Evolutionary conservation across 1,284 basidiomycete species (phyloP), one percentile per base, ranked within the genome.

Genomic region (Papiliotrema terrestris): DNA sequence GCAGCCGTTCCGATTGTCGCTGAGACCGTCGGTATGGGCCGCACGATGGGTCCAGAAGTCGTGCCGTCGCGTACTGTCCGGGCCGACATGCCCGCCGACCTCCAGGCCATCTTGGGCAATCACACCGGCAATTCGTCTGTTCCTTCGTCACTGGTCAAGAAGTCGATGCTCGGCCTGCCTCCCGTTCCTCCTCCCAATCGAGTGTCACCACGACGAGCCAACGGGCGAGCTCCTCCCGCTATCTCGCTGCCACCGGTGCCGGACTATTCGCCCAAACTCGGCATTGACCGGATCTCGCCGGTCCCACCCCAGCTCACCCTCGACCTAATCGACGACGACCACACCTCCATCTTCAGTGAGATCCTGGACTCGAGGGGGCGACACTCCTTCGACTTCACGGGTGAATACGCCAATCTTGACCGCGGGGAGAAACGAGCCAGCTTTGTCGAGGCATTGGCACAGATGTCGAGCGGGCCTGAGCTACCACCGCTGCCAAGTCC

Each of bases 341-440:
- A 23, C 11, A 51, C 58, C 17, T 62, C 61, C 8, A 45, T 62
- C 6, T 45, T 57, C 37, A 49, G 49, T 36, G 47, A 45, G 11
- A 8, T 38, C 25, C 41, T 41, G 11, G 20, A 6, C 2, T 25
- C 22, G 8, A 62, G 63, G 15, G 41, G 47, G 25, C 86, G 86
- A 73, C 84, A 83, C 63, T 88, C 86, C 1, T 93, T 92, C 61
- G 89, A 92, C 69, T 93, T 92, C 66, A 91, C 89, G 0, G 85
- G 83, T 22, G 90, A 91, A 72, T 78, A 89, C 48, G 79, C 82
- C 68, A 83, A 79, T 59, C 80, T 92, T 43, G 86, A 86, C 54
- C 83, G 85, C 63, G 86, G 86, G 25, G 84, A 70, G 2, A 84
- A 84, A 0, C 77, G 88, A 3, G 78, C 76, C 6, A 90, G 88